Percentiles rank a stretch among this genome's conserved stretches.
phyloP scores from a whole-genome alignment of 192 early-diverging fungal species.

The Obelidium mucronatum region DNA sequence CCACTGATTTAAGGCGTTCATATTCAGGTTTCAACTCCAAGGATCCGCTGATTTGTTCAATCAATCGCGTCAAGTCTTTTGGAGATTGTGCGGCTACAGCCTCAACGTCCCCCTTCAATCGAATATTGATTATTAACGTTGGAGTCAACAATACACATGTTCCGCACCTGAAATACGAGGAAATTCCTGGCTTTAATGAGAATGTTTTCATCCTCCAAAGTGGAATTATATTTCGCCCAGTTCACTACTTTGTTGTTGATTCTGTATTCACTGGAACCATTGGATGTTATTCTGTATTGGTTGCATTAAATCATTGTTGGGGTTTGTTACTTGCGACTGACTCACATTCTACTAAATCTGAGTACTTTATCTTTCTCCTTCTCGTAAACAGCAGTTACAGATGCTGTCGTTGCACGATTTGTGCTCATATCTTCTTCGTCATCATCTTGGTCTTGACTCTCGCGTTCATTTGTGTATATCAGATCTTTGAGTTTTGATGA shows the following conservation, averaged over 20 bases:
- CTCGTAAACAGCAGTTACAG: slow-evolving; percentile 87
- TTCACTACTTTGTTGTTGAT: slow-evolving; percentile 80
- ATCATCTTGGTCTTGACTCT: slow-evolving; percentile 43
- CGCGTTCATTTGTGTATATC: slow-evolving; percentile 76
- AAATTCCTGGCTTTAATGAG: slow-evolving; percentile 96
- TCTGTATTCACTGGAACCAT: slow-evolving; percentile 86
- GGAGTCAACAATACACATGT: neutral
- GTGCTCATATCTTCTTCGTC: slow-evolving; percentile 51
- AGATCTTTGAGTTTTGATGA: slow-evolving; percentile 89
- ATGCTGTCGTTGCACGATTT: slow-evolving; percentile 56
- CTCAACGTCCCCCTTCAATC: slow-evolving; percentile 87
- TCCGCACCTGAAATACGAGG: slow-evolving; percentile 88
- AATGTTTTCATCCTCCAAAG: slow-evolving; percentile 88
- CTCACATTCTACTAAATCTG: slow-evolving; percentile 78
- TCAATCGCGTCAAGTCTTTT: slow-evolving; percentile 88
- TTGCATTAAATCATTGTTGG: neutral
- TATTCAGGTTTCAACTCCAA: slow-evolving; percentile 90
- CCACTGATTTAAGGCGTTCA: slow-evolving; percentile 78
- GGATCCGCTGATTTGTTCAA: slow-evolving; percentile 90
- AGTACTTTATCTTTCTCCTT: slow-evolving; percentile 67
- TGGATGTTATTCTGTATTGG: slow-evolving; percentile 37
- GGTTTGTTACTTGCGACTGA: neutral
- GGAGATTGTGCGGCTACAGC: slow-evolving; percentile 95
- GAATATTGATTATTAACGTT: neutral
- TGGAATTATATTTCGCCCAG: slow-evolving; percentile 77